A percentile compares a stretch with the other conserved stretches of the same genome.
Evolutionary conservation across 2,329 filamentous ascomycete species (phyloP).

Genomic region (Fusarium anguioides): DNA sequence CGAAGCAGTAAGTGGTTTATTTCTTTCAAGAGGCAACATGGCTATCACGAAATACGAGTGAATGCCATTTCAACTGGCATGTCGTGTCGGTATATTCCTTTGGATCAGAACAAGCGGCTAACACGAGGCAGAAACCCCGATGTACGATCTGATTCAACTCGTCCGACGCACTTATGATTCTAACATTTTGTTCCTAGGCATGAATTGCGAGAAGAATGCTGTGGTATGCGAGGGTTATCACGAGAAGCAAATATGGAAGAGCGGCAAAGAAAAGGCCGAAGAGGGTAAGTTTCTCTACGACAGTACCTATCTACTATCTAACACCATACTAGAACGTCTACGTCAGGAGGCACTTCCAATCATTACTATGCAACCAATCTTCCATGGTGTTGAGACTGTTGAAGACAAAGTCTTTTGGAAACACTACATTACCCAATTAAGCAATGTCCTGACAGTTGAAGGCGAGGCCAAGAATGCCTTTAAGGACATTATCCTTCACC

Average conservation of each 20-base stretch:
- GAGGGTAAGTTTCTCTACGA: slow-evolving; percentile 62
- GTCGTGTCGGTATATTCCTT: background rate
- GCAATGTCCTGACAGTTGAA: slow-evolving; percentile 83
- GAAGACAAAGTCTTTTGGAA: slow-evolving; percentile 85
- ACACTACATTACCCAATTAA: slow-evolving; percentile 84
- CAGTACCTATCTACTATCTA: slow-evolving; percentile 8
- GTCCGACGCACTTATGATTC: background rate
- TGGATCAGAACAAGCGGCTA: background rate
- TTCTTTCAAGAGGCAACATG: background rate
- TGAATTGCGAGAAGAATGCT: slow-evolving; percentile 94
- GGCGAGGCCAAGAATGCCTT: slow-evolving; percentile 86
- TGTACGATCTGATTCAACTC: slow-evolving; percentile 56
- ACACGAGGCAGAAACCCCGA: slow-evolving; percentile 47
- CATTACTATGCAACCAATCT: slow-evolving; percentile 72
- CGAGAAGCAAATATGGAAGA: slow-evolving; percentile 87
- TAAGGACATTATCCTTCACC: slow-evolving; percentile 83
- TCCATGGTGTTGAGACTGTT: slow-evolving; percentile 82
- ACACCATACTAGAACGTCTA: slow-evolving; percentile 57
- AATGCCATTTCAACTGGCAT: background rate
- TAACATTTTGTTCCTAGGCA: slow-evolving; percentile 61
- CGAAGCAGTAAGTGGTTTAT: slow-evolving; percentile 57
- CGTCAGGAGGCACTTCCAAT: slow-evolving; percentile 61
- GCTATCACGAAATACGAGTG: background rate
- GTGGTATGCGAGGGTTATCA: slow-evolving; percentile 92
- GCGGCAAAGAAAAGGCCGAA: slow-evolving; percentile 80